These are phyloP conservation scores for Massarina eburnea DNA, from an alignment of 2,329 filamentous ascomycete genomes.

Conservation along the genomic window DNA sequence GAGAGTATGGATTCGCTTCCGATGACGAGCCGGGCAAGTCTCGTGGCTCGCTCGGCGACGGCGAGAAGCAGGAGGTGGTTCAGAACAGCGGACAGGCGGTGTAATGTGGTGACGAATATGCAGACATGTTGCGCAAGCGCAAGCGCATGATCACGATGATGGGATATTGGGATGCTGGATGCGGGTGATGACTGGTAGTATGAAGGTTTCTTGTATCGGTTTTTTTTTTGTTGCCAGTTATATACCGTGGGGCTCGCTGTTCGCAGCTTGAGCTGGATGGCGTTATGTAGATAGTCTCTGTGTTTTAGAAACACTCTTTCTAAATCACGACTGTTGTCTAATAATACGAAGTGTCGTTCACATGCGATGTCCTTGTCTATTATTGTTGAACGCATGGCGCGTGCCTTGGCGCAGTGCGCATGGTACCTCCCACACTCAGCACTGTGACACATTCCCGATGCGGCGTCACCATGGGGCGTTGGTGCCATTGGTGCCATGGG, in stretches of 20 bases:
- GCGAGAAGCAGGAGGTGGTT: neutral
- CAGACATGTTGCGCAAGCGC: conserved; percentile 11
- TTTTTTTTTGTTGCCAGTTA: conserved; percentile 3
- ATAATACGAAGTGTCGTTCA: too few species aligned
- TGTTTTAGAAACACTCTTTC: too few species aligned
- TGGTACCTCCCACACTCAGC: too few species aligned
- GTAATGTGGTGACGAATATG: conserved; percentile 12
- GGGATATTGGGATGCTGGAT: neutral
- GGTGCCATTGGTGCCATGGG: too few species aligned
- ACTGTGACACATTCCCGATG: too few species aligned
- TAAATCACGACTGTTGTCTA: too few species aligned
- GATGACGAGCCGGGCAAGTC: conserved; percentile 33
- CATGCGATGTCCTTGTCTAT: too few species aligned
- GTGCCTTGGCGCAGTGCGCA: too few species aligned
- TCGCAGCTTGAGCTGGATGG: conserved; percentile 8
- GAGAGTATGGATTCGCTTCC: conserved; percentile 36
- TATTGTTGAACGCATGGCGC: too few species aligned
- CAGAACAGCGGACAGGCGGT: neutral
- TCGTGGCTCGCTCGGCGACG: neutral
- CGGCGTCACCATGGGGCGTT: too few species aligned
- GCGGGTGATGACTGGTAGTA: neutral
- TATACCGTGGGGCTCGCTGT: conserved; percentile 11
- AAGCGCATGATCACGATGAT: neutral
- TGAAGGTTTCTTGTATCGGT: neutral
- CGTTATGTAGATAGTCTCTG: neutral